Evolutionary conservation across 2,329 filamentous ascomycete genomes (phyloP).

Genomic region (Emmonsia crescens): DNA sequence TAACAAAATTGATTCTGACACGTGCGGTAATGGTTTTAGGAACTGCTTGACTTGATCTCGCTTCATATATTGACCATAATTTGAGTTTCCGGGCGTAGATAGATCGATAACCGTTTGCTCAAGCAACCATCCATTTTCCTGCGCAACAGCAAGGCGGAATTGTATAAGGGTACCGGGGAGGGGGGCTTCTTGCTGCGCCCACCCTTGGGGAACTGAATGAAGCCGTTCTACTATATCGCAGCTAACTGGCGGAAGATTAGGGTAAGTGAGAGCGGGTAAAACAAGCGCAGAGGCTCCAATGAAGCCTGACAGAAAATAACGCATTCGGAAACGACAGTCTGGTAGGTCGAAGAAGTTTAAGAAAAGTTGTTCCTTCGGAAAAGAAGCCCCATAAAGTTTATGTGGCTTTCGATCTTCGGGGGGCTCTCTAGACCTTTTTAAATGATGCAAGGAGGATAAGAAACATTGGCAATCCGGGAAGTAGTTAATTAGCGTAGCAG

Average conservation of each 20-base stretch:
- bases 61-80: slow-evolving; percentile 53
- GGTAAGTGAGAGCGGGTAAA: not conserved
- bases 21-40: slow-evolving; percentile 41
- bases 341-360: not conserved
- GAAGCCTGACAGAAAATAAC: not conserved
- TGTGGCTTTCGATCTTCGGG: not conserved
- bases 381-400: not conserved
- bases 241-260: not conserved
- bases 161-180: slow-evolving; percentile 32
- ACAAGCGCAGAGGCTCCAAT: not conserved
- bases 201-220: slow-evolving; percentile 22
- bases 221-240: slow-evolving; percentile 23
- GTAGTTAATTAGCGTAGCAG: not conserved
- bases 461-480: not conserved
- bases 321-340: not conserved
- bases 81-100: slow-evolving; percentile 48
- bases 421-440: not conserved
- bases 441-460: not conserved
- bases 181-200: slow-evolving; percentile 21
- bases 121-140: slow-evolving; percentile 41
- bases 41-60: slow-evolving; percentile 47
- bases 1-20: slow-evolving; percentile 39
- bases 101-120: slow-evolving; percentile 51
- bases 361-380: not conserved
- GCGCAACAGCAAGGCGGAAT: slow-evolving; percentile 40